Evolutionary conservation across 495 filamentous ascomycete species (phyloP).

Genomic region (Parmelia sp.): DNA sequence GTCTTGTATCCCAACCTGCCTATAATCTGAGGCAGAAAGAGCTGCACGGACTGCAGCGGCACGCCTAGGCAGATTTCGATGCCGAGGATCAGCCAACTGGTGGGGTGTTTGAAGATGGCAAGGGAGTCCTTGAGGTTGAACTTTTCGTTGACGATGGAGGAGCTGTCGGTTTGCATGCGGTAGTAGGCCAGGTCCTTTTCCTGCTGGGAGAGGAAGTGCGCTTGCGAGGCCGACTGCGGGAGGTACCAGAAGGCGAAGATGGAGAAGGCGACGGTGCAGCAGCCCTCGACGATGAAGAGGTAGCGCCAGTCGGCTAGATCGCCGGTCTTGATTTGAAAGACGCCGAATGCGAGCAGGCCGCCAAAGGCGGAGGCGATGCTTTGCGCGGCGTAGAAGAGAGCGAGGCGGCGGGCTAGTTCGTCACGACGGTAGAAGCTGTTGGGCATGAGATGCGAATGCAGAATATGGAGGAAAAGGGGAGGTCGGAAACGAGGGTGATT

Average conservation of each 20-base stretch:
- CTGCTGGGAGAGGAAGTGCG: conserved; percentile 54
- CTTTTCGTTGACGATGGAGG: conserved; percentile 62
- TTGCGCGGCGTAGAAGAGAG: conserved; percentile 71
- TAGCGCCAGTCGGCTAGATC: conserved; percentile 59
- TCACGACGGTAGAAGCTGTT: conserved; percentile 63
- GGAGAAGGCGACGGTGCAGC: conserved; percentile 56
- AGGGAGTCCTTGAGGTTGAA: conserved; percentile 61
- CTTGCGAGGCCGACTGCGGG: conserved; percentile 55
- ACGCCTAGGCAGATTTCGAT: conserved; percentile 74
- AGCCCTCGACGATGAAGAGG: conserved; percentile 71
- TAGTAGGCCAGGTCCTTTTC: conserved; percentile 67
- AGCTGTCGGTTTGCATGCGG: conserved; percentile 69
- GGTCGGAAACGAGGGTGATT: background rate
- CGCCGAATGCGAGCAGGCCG: conserved; percentile 66
- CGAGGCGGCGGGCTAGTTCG: conserved; percentile 69
- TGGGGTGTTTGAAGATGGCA: conserved; percentile 56
- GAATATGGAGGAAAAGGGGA: rapidly evolving
- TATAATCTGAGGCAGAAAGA: conserved; percentile 73
- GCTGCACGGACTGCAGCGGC: conserved; percentile 60
- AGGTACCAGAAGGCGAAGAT: conserved; percentile 67
- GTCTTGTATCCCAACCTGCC: conserved; percentile 53
- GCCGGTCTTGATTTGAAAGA: conserved; percentile 62
- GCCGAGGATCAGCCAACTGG: conserved; percentile 55
- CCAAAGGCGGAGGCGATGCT: conserved; percentile 70
- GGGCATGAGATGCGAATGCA: background rate